Conservation (phyloP, 2,329 filamentous ascomycete species). For the Fusarium sp. region DNA sequence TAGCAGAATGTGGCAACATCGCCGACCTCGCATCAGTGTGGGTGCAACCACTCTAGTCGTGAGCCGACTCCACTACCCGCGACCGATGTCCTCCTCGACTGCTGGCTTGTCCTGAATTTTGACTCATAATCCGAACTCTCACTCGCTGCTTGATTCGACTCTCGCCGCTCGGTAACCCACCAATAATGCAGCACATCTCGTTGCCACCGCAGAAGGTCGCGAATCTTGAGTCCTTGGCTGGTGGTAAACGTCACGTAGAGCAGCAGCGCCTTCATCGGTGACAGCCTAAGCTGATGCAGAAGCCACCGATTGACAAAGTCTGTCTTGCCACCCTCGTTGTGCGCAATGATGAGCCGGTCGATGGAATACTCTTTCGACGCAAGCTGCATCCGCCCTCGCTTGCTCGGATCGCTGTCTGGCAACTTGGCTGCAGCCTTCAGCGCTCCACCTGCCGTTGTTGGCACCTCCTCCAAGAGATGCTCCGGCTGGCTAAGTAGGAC, state of each 20-base stretch:
- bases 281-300: conserved; percentile 62
- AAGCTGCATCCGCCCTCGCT: conserved; percentile 51
- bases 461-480: conserved; percentile 56
- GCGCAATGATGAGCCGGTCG: conserved; percentile 55
- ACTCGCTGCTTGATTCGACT: conserved; percentile 41
- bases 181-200: conserved; percentile 54
- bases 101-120: conserved; percentile 41
- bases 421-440: conserved; percentile 55
- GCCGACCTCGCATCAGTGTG: conserved; percentile 17
- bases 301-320: conserved; percentile 66
- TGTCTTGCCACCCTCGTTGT: conserved; percentile 52
- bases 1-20: background rate
- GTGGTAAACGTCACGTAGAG: conserved; percentile 53
- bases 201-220: conserved; percentile 52
- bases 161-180: conserved; percentile 48
- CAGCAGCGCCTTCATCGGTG: conserved; percentile 58
- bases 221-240: conserved; percentile 48
- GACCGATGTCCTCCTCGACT: conserved; percentile 43
- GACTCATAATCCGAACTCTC: conserved; percentile 43
- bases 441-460: conserved; percentile 56
- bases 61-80: conserved; percentile 13
- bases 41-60: conserved; percentile 15
- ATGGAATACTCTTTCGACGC: conserved; percentile 64
- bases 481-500: conserved; percentile 63
- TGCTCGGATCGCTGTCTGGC: conserved; percentile 51